phyloP scores from a whole-genome alignment of 768 basidiomycete species.

The Sarcodon sp. region DNA sequence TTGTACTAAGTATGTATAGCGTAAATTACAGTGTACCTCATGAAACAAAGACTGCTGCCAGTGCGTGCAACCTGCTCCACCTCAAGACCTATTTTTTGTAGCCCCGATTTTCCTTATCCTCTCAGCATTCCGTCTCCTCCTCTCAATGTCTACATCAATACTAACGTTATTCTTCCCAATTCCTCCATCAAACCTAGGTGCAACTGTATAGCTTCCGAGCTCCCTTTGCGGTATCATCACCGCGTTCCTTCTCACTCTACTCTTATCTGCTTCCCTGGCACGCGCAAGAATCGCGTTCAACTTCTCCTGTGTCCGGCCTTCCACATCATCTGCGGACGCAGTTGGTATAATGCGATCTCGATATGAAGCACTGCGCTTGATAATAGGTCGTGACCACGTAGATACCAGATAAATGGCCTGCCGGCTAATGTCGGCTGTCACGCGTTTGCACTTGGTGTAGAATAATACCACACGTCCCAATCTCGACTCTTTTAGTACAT shows the following conservation, averaged over 20 bases:
- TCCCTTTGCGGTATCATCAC: conserved; percentile 74
- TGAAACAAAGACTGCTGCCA: no score
- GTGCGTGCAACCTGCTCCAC: no score
- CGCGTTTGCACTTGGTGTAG: conserved; percentile 92
- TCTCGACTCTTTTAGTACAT: conserved; percentile 82
- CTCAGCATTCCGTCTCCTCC: conserved; percentile 65
- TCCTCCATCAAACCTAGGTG: conserved; percentile 40
- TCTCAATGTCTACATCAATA: conserved; percentile 63
- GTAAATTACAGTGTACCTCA: no score
- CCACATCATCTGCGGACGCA: conserved; percentile 25
- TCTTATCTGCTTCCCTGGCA: conserved; percentile 56
- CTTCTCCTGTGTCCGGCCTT: conserved; percentile 32
- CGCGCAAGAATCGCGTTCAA: conserved; percentile 59
- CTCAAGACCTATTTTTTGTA: no score
- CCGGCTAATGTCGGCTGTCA: conserved; percentile 68
- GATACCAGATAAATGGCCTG: conserved; percentile 78
- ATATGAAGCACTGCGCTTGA: conserved; percentile 79
- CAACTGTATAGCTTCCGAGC: conserved; percentile 68
- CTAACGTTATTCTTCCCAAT: conserved; percentile 40
- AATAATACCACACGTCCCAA: conserved; percentile 86
- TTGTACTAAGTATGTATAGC: no score
- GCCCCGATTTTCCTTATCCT: conserved; percentile 36
- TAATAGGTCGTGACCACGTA: conserved; percentile 82
- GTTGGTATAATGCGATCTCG: conserved; percentile 59
- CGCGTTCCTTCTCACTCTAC: conserved; percentile 61